Base-by-base conservation (phyloP, 768 basidiomycete genomes). In the Sporobolomyces phaffii region DNA sequence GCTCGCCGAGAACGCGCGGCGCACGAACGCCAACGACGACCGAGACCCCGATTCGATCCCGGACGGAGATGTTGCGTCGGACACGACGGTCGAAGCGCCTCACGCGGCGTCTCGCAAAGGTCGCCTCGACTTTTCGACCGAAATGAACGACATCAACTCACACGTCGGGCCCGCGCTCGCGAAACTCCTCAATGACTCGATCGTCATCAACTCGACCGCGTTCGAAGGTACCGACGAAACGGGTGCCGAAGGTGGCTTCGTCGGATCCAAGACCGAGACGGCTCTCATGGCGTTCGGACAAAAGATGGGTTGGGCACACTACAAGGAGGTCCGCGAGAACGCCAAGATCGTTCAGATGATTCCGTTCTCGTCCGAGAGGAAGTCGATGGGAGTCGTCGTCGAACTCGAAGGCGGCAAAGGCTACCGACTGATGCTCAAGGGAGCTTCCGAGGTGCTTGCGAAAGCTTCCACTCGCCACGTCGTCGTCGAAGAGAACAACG, bases 181-280 rank as follows among this genome's bases (percentile, higher is more conserved):
- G 56, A 80, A 81, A 4, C 79, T 94, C 1, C 82, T 96, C 77
- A 94, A 94, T 75, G 85, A 86, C 45, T 84, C 90, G 5, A 89
- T 98, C 70, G 85, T 90, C 22, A 79, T 93, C 77, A 97, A 97
- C 78, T 91, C 91, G 3, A 96, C 93, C 10, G 94, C 94, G 15
- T 97, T 97, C 77, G 88, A 94, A 79, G 80, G 79, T 57, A 76
- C 74, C 47, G 90, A 92, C 73, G 76, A 73, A 34, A 83, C 89
- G 72, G 79, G 83, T 15, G 85, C 84, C 56, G 77, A 83, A 28
- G 73, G 77, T 53, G 76, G 69, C 6, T 92, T 97, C 75, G 82
- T 96, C 52, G 94, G 94, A 15, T 89, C 84, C 80, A 98, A 98
- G 82, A 98, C 94, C 2, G 94, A 97, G 80, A 90, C 88, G 2